Percentiles rank a stretch among this genome's conserved stretches.
Evolutionary conservation across 75 land plant genomes (phyloP).

Genomic region (Sequoia sempervirens): DNA sequence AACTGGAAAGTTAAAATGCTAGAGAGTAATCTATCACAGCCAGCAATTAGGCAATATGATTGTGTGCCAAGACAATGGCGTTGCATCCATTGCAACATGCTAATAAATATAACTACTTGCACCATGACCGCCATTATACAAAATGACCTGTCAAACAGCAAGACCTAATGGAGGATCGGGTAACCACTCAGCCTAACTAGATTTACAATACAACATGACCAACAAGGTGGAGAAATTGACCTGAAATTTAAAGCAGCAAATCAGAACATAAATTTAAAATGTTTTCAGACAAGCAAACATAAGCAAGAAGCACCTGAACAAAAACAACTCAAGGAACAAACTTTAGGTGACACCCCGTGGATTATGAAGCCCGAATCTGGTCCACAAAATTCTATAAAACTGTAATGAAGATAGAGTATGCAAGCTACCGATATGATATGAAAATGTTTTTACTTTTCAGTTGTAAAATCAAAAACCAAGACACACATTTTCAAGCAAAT

Average conservation of each 20-base stretch:
- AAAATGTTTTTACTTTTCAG: no score
- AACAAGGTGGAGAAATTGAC: neutral
- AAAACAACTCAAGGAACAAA: neutral
- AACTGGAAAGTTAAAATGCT: neutral
- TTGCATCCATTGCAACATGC: neutral
- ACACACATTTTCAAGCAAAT: no score
- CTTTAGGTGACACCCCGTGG: no score
- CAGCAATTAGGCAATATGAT: neutral
- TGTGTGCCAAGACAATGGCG: neutral
- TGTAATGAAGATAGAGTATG: neutral
- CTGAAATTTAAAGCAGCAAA: neutral
- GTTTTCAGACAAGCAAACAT: neutral
- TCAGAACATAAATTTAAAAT: no score
- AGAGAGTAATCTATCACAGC: neutral
- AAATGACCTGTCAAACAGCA: neutral
- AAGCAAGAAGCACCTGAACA: neutral
- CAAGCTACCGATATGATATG: neutral
- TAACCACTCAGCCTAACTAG: neutral
- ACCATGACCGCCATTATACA: neutral
- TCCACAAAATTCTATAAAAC: neutral
- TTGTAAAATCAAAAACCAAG: no score
- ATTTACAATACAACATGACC: neutral
- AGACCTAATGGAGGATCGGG: neutral
- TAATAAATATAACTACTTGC: neutral
- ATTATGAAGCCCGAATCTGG: neutral